phyloP scores from a whole-genome alignment of 345 rosid species.

The Clausena lansium region DNA sequence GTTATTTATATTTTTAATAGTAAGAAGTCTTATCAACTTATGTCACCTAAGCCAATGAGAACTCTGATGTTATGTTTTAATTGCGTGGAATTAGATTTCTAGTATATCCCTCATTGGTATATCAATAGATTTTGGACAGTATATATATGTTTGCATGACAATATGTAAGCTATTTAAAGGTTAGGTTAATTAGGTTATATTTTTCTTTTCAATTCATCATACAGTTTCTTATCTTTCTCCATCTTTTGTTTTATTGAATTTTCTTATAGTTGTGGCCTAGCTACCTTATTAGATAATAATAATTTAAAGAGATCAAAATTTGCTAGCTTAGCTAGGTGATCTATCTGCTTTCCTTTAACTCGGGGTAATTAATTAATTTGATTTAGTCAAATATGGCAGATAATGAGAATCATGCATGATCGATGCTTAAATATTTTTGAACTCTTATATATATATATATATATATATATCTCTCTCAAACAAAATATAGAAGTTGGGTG shows the following conservation, averaged over 20 bases:
- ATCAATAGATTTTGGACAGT: no score
- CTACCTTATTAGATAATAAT: neutral
- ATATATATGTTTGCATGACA: neutral
- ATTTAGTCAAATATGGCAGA: slow-evolving; percentile 21
- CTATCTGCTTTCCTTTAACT: neutral
- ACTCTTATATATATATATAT: neutral
- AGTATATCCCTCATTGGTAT: no score
- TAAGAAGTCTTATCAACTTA: neutral
- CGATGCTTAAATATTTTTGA: slow-evolving; percentile 8
- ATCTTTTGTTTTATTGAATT: no score
- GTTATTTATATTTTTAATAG: neutral
- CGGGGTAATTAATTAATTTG: slow-evolving; percentile 2
- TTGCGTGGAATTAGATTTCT: no score
- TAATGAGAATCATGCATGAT: neutral
- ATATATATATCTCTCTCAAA: neutral
- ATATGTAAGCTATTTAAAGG: neutral
- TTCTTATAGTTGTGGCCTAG: neutral
- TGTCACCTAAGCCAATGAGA: neutral
- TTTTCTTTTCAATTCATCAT: neutral
- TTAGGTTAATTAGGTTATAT: neutral
- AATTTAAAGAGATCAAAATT: neutral
- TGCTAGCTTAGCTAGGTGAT: neutral
- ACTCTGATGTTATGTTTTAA: no score
- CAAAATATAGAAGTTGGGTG: slow-evolving; percentile 12
- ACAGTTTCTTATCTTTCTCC: neutral